Evolutionary conservation across 805 yeast species (phyloP), one percentile per base, ranked within the genome.

Genomic region (Candida manassasensis): DNA sequence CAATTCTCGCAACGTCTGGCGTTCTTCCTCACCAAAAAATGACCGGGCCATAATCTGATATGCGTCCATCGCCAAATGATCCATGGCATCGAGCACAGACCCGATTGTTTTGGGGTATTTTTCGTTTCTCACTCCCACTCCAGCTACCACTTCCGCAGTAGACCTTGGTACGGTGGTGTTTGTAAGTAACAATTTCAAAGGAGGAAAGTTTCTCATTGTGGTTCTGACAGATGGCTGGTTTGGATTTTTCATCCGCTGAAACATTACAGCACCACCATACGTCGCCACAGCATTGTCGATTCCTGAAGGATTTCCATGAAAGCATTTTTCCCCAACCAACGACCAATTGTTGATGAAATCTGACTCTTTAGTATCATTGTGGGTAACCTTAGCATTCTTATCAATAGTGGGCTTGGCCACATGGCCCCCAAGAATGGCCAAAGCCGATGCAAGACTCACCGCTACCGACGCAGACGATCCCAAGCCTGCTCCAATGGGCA

Each of bases 261-360:
- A 90, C 77, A 81, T 69, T 1, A 93, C 95, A 0, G 97, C 97
- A 31, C 97, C 97, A 15, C 98, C 98, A 47, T 80, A 81, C 0
- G 96, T 84, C 2, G 97, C 94, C 32, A 90, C 97, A 0, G 96
- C 88, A 53, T 93, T 93, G 57, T 93, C 98, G 35, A 93, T 87
- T 9, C 98, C 98, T 13, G 94, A 81, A 6, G 98, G 98, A 48
- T 84, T 88, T 2, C 97, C 97, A 54, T 90, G 97, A 47, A 89
- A 84, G 54, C 97, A 87, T 54, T 82, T 83, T 57, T 93, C 98
- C 25, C 97, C 97, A 66, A 90, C 70, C 44, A 83, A 83, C 1
- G 97, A 80, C 95, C 96, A 89, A 5, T 69, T 61, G 45, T 90
- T 90, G 41, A 93, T 79, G 42, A 79, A 73, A n/a, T 66, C 59